phyloP scores from a whole-genome alignment of 2,329 filamentous ascomycete species.

The Aureobasidium zeae region DNA sequence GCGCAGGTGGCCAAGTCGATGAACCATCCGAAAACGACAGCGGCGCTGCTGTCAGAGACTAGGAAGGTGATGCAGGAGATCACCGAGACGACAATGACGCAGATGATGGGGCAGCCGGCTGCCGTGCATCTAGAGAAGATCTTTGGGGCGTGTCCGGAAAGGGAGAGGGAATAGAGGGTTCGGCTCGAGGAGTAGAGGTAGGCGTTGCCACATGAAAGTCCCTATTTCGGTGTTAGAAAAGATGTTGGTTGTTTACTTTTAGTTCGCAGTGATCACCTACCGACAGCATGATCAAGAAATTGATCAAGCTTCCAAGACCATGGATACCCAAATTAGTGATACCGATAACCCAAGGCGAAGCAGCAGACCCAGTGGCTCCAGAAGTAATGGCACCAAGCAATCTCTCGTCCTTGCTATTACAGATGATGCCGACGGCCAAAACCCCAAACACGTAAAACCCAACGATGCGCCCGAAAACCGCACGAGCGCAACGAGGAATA shows the following conservation, averaged over 20 bases:
- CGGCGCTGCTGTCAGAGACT: conserved; percentile 22
- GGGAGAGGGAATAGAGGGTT: conserved; percentile 50
- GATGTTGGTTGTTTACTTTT: too few species aligned
- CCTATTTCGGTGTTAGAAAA: too few species aligned
- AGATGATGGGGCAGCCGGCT: conserved; percentile 47
- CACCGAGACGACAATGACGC: conserved; percentile 34
- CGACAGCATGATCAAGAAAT: conserved; percentile 66
- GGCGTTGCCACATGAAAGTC: conserved; percentile 55
- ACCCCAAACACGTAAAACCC: conserved; percentile 50
- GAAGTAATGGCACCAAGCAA: conserved; percentile 32
- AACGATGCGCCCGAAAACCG: conserved; percentile 45
- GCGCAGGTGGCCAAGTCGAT: conserved; percentile 20
- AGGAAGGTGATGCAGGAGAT: conserved; percentile 37
- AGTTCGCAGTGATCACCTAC: too few species aligned
- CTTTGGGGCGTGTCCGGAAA: conserved; percentile 49
- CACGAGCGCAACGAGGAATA: conserved; percentile 44
- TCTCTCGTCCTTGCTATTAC: conserved; percentile 45
- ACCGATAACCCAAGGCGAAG: conserved; percentile 59
- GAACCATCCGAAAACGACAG: conserved; percentile 21
- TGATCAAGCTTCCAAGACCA: conserved; percentile 62
- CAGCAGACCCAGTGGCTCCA: conserved; percentile 33
- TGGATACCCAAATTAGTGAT: conserved; percentile 57
- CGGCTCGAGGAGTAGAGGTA: conserved; percentile 46
- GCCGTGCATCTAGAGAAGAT: conserved; percentile 46
- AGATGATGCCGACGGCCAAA: conserved; percentile 50